Evolutionary conservation across 345 rosid genomes (phyloP), one percentile per base, ranked within the genome.

Genomic region (Lumnitzera littorea): DNA sequence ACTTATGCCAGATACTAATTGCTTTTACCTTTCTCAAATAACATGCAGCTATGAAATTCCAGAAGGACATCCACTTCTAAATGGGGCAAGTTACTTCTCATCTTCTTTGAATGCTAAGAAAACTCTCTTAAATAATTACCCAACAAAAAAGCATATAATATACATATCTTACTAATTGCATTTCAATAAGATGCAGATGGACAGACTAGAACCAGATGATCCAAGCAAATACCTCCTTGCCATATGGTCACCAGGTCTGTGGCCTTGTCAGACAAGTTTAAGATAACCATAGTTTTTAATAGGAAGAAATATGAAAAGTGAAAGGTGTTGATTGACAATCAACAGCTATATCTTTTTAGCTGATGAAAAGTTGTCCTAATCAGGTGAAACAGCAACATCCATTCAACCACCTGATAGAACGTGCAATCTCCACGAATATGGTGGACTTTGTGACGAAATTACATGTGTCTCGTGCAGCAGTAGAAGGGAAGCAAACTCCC

Each of bases 241-340:
- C 51, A 83, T 91, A 71, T 95, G 99, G 99, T 82, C 96, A 60
- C 99, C 99, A 78, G 99, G 99, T 88, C 2, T 4, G 10, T 36
- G 53, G 50, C 53, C 46, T 2, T 54, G 60, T 41, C 11, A 15
- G 24, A 12, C 10, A 24, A 36, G 48, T 11, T 43, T 55, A 24
- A 6, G 12, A 5, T 36, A 36, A 36, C 43, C 7, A 9, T 36
- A 27, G 31, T 27, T 27, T 27, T 27, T 27, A 27, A 27, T 27
- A 27, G 31, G 43, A 36, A 4, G 7, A 36, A 36, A 1, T 4
- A 36, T 36, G 43, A 36, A 36, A 36, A 36, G 43, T 36, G 9
- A 36, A 36, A 9, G 25, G 13, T 43, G 15, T 9, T 36, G 7
- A 36, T 4, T 36, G 43, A 36, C 43, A 9, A 36, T 57, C 24